Evolutionary conservation across 2,329 filamentous ascomycete species (phyloP), one percentile per base, ranked within the genome.

Genomic region (Aureobasidium vineae): DNA sequence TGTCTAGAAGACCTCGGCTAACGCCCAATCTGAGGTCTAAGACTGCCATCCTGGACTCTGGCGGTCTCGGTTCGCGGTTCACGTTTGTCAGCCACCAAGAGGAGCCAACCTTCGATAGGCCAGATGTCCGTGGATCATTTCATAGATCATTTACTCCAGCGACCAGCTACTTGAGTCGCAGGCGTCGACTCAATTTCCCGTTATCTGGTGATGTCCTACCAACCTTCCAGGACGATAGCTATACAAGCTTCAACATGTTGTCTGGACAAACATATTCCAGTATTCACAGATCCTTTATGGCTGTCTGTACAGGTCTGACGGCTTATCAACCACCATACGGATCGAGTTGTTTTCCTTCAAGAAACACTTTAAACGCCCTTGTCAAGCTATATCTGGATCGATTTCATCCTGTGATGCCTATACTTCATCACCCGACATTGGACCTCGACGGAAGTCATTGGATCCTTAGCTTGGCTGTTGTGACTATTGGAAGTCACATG

Each of bases 341-440:
- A 16, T 65, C 66, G 7, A 64, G 65, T 28, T 66, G 69, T 5
- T 70, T 76, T 23, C 74, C 73, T 23, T 67, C 70, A 11, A 45
- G 66, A 50, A 65, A 67, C 13, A 56, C 72, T 45, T 53, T 73
- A 65, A 68, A 72, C 63, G 53, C 66, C 60, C 60, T 76, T 15
- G 66, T 75, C 26, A 68, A 67, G 21, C 66, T 73, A 1, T 75
- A 74, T 64, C 70, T 73, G 49, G 71, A 72, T 8, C 66, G 69
- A 41, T 75, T 76, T 43, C 70, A 73, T 54, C 70, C 71, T 26
- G 68, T 70, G 15, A 69, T 76, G 19, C 75, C 75, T 3, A 73
- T 76, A 49, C 57, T 76, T 10, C 74, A 76, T 52, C 63, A 50
- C 33, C 69, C 69, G 0, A 71, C 68, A 4, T 70, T 75, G 50